Percentiles rank a stretch among this genome's conserved stretches.
These are phyloP conservation scores for Capsicum pubescens DNA, from an alignment of 257 asterid genomes.

Conservation along the genomic window DNA sequence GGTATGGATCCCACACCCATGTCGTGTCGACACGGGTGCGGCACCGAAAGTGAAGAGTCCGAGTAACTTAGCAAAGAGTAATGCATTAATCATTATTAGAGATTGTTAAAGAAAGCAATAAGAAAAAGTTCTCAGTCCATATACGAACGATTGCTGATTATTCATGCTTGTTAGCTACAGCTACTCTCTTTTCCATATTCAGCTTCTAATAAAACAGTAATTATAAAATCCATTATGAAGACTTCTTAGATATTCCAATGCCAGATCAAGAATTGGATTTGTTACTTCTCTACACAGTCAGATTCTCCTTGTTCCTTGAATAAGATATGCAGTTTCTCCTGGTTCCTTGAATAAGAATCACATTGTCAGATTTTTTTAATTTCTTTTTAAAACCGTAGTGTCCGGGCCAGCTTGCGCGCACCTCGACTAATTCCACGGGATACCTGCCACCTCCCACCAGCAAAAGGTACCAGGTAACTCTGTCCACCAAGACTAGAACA, in stretches of 20 bases:
- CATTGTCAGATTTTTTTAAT: neutral
- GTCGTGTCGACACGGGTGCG: too few species aligned
- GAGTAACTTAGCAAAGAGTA: neutral
- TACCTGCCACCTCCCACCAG: too few species aligned
- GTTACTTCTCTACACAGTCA: neutral
- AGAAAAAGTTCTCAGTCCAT: neutral
- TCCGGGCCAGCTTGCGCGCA: too few species aligned
- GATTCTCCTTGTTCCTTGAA: neutral
- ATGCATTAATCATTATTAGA: neutral
- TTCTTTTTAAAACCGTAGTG: too few species aligned
- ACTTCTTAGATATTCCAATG: neutral
- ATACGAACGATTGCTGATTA: neutral
- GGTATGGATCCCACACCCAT: too few species aligned
- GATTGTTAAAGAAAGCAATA: conserved; percentile 8
- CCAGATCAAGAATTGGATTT: conserved; percentile 9
- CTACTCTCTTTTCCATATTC: neutral
- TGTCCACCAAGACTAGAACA: too few species aligned
- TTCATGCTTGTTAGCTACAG: neutral
- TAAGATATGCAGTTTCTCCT: neutral
- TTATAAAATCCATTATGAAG: neutral
- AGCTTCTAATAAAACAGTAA: neutral
- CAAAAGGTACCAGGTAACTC: too few species aligned
- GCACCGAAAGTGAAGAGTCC: too few species aligned
- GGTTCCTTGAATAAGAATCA: neutral
- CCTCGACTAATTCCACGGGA: too few species aligned